Conservation (phyloP, 495 filamentous ascomycete genomes). For the Penicillium verhagenii region DNA sequence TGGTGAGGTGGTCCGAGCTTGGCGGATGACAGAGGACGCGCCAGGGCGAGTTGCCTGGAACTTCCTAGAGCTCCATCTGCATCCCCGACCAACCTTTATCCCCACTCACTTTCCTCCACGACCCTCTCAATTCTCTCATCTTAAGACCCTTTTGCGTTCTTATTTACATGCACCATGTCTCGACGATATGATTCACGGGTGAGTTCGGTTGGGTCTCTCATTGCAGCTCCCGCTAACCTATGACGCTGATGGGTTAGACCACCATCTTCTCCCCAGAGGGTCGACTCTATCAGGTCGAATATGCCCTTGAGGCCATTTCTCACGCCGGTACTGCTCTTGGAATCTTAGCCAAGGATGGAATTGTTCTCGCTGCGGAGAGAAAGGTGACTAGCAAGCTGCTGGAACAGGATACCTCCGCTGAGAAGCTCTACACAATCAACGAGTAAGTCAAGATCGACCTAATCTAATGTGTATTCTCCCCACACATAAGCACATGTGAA, state of each 20-base stretch:
- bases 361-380: constrained; percentile 96
- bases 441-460: constrained; percentile 60
- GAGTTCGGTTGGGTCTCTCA: constrained; percentile 34
- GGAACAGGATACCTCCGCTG: constrained; percentile 98
- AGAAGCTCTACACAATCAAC: constrained; percentile 99
- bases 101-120: constrained; percentile 11
- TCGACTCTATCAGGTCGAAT: constrained; percentile 98
- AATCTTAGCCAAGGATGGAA: constrained; percentile 95
- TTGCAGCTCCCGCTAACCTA: constrained; percentile 45
- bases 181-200: constrained; percentile 98
- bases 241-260: constrained; percentile 63
- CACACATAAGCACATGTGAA: not conserved
- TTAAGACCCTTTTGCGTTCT: constrained; percentile 6
- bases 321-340: constrained; percentile 96
- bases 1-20: constrained; percentile 48
- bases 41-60: constrained; percentile 49
- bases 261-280: constrained; percentile 99
- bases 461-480: not conserved
- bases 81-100: constrained; percentile 18
- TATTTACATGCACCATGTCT: constrained; percentile 65
- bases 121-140: constrained; percentile 5
- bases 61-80: constrained; percentile 27
- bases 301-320: constrained; percentile 97
- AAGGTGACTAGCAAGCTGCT: constrained; percentile 99
- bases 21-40: constrained; percentile 45